Conservation (phyloP, 2,329 filamentous ascomycete genomes). For the Ophiognomonia clavigignenti-juglandacearum region DNA sequence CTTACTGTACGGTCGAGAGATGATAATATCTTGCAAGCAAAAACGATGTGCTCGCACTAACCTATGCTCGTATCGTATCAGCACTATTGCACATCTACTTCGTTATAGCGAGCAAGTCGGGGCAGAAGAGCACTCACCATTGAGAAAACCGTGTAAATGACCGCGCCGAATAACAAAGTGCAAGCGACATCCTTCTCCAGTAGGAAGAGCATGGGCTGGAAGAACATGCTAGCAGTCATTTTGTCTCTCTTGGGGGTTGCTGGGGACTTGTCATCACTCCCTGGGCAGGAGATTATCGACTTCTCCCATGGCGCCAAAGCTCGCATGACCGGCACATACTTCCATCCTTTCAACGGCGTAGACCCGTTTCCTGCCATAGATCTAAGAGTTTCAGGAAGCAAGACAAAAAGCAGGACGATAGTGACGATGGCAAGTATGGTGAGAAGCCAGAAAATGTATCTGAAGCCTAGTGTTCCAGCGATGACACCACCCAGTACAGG, state of each 20-base stretch:
- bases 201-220: slow-evolving; percentile 28
- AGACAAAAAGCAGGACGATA: not conserved
- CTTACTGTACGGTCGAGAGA: not conserved
- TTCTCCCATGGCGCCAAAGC: slow-evolving; percentile 16
- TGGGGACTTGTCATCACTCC: not conserved
- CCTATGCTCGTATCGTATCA: slow-evolving; percentile 3
- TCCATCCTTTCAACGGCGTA: slow-evolving; percentile 13
- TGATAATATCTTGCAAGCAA: slow-evolving; percentile 23
- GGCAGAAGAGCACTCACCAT: slow-evolving; percentile 8
- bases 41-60: slow-evolving; percentile 30
- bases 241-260: too few species aligned
- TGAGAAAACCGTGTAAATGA: slow-evolving; percentile 30
- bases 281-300: not conserved
- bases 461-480: not conserved
- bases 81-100: not conserved
- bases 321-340: slow-evolving; percentile 17
- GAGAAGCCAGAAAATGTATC: not conserved
- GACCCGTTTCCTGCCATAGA: slow-evolving; percentile 25
- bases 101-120: not conserved
- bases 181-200: slow-evolving; percentile 25
- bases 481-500: not conserved
- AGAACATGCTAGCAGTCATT: not conserved
- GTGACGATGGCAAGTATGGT: not conserved
- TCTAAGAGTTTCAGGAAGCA: slow-evolving; percentile 28
- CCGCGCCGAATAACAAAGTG: slow-evolving; percentile 26